These are phyloP conservation scores for Clavaria fumosa DNA, from an alignment of 768 basidiomycete genomes.

Conservation along the genomic window DNA sequence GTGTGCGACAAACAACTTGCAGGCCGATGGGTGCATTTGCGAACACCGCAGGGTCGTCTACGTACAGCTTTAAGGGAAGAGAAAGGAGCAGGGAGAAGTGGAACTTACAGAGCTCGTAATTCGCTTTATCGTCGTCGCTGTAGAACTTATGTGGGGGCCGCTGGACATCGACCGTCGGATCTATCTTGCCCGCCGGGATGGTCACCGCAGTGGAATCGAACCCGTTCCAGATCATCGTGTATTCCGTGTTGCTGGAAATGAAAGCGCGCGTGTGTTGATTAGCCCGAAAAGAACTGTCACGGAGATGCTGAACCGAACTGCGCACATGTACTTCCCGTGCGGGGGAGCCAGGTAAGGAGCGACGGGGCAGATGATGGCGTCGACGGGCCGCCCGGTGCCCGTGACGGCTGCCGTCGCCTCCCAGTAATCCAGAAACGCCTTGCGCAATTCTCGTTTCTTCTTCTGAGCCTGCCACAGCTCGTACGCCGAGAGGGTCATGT, in stretches of 20 bases:
- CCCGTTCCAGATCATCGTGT: conserved; percentile 50
- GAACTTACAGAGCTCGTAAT: conserved; percentile 41
- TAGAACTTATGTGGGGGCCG: conserved; percentile 34
- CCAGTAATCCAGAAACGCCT: conserved; percentile 50
- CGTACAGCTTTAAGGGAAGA: too few species aligned
- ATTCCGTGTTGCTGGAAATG: conserved; percentile 32
- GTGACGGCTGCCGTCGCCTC: conserved; percentile 33
- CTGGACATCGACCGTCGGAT: conserved; percentile 35
- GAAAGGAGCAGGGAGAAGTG: too few species aligned
- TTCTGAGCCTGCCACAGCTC: conserved; percentile 56
- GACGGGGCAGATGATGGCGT: conserved; percentile 55
- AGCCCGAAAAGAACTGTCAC: neutral
- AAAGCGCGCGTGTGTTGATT: too few species aligned
- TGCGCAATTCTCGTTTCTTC: conserved; percentile 30
- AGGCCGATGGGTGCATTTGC: conserved; percentile 42
- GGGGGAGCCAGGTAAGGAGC: conserved; percentile 47
- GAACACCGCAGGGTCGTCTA: conserved; percentile 30
- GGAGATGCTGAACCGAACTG: neutral
- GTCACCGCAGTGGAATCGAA: conserved; percentile 44
- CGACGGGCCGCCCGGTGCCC: conserved; percentile 57
- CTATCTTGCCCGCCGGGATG: conserved; percentile 52
- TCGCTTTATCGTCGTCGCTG: conserved; percentile 33
- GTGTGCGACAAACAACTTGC: conserved; percentile 48
- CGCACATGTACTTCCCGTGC: conserved; percentile 43
- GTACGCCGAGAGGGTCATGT: too few species aligned